Evolutionary conservation across 805 yeast genomes (phyloP), one percentile per base, ranked within the genome.

Genomic region (Pichia scutulata): DNA sequence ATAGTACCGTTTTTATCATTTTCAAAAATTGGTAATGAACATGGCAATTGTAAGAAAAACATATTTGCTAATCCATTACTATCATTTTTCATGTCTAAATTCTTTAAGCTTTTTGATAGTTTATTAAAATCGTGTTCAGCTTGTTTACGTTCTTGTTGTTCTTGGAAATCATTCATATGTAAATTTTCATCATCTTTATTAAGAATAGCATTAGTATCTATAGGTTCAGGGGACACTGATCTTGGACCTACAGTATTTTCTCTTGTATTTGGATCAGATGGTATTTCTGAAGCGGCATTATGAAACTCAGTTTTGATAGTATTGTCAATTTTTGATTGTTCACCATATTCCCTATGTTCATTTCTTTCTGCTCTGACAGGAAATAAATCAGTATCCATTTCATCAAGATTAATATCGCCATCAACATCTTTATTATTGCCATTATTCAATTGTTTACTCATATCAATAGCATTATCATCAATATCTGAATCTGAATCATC

Each of bases 351-450:
- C 37, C 66, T 69, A 48, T 71, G 74, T 30, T 71, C 74, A 12
- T 70, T 68, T 65, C 89, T 74, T 10, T 72, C 72, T 1, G 92
- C 87, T 57, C 89, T 75, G 5, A 85, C 82, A 0, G 92, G 92
- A 70, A 85, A 83, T 30, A 83, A 63, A 19, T 70, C 75, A 0
- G 81, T 72, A 49, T 78, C 83, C n/a, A 68, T 71, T 24, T 70
- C 79, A 22, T 71, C 67, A 7, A 55, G 58, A 5, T 52, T 53
- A 18, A 58, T 57, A 16, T 56, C 63, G 22, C 48, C 62, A 13
- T 57, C 50, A 18, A 18, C 39, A 44, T 44, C 44, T n/a, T 33
- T 33, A 12, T n/a, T 13, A 19, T 16, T 7, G 14, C 39, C 49
- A 9, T 24, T 24, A 24, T 23, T 37, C 16, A 46, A n/a, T 22